Evolutionary conservation across 306 rosid genomes (phyloP), one percentile per base, ranked within the genome.

Genomic region (Acacia acuminata): DNA sequence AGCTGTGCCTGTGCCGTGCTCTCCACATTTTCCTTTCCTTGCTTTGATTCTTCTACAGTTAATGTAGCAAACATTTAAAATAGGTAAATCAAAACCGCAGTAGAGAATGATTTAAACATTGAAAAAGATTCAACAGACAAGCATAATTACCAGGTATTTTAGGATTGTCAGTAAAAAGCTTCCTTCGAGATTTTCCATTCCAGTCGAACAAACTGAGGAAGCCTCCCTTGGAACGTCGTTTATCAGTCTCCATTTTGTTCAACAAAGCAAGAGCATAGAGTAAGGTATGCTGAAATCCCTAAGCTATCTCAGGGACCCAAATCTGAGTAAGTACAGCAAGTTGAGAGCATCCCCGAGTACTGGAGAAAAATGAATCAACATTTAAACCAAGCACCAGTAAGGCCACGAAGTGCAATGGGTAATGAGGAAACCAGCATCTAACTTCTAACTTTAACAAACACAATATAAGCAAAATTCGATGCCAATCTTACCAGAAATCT

Each of bases 131-230:
- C 76, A 86, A 10, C 44, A 30, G 24, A 24, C 61, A 75, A 27
- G 71, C 75, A 87, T 74, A 61, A 27, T 58, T 85, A 95, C 98
- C 96, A 64, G 89, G 82, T 79, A 89, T 81, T 42, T 75, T 89
- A 10, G 88, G 82, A 69, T 50, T 81, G 67, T 85, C 86, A 36
- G 81, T 64, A 78, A 85, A 75, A 27, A 92, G 87, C 88, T 92
- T 93, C 91, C 92, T 95, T 65, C 93, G 85, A 86, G 99, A 93
- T 92, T 93, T 95, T 12, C 91, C 91, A 85, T 93, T 93, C 99
- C 99, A 93, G 84, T 95, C 97, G 87, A 93, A 93, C 85, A 95
- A 86, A 87, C 88, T 90, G 77, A 95, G 88, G 84, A 95, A 92
- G 71, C 99, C 91, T 82, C 97, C 99, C 78, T 87, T 95, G 7